phyloP scores from a whole-genome alignment of 768 basidiomycete species.

The Crucibulum laeve region DNA sequence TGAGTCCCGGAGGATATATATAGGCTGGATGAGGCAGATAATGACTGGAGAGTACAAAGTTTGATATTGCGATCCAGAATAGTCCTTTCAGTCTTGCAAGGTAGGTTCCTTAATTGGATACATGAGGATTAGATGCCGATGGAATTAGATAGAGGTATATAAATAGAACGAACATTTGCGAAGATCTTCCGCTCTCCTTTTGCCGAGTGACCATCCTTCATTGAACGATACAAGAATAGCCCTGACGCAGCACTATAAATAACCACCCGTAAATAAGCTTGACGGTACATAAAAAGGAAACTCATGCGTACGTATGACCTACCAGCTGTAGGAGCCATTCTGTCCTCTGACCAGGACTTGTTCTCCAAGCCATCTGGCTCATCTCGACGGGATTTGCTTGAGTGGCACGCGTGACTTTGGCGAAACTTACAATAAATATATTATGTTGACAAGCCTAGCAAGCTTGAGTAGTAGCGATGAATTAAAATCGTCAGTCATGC shows the following conservation, averaged over 20 bases:
- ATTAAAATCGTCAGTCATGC: background rate
- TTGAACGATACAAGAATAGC: background rate
- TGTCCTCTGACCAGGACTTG: constrained; percentile 2
- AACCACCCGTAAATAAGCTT: background rate
- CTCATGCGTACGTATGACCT: constrained; percentile 1
- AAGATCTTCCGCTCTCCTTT: background rate
- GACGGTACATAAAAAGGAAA: background rate
- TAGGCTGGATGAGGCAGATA: background rate
- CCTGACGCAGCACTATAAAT: background rate
- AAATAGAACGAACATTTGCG: background rate
- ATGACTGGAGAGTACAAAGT: constrained; percentile 9
- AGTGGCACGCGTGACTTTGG: background rate
- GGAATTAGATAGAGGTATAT: too few relatives aligned
- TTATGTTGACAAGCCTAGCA: background rate
- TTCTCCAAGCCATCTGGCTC: constrained; percentile 1
- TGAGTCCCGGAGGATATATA: background rate
- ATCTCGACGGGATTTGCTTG: constrained; percentile 5
- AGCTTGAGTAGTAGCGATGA: background rate
- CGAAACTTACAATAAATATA: background rate
- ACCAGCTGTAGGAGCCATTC: constrained; percentile 4
- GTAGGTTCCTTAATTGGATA: too few relatives aligned
- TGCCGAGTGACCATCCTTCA: too few relatives aligned
- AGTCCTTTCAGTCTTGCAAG: constrained; percentile 3
- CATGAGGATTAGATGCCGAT: background rate
- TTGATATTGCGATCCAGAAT: constrained; percentile 11